Base-by-base conservation (phyloP, 768 basidiomycete genomes). In the Coprinopsis cinerea region DNA sequence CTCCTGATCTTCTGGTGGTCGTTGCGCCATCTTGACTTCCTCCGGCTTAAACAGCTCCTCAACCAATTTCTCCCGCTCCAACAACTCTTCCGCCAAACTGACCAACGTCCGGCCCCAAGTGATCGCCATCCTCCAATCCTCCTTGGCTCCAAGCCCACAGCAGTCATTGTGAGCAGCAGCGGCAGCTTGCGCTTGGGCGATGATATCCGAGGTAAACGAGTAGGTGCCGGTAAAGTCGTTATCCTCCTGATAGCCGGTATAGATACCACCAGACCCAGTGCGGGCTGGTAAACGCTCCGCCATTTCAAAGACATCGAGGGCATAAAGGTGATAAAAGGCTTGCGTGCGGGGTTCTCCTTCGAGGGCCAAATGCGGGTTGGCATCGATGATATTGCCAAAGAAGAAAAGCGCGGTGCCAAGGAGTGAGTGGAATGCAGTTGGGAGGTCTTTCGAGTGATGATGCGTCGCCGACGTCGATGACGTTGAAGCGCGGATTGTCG, bases 101-200 rank as follows among this genome's bases (percentile, higher is more conserved):
- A 85, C 76, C 46, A 85, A 70, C 4, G 80, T 78, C 55, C 83
- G 77, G 1, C 83, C 83, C 81, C 81, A 83, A 44, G 77, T 68
- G 55, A 84, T 69, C 14, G 81, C 77, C 75, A 85, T 78, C 25
- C 78, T 74, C 83, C 83, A 87, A 63, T 85, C 81, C 57, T 83
- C 79, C 5, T 69, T 51, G 43, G 30, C 24, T 13, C 42, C 42
- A 2, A 39, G 42, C 11, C 24, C 42, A 40, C 41, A 36, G 44
- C 43, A 45, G 14, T 46, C 50, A 30, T 45, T 4, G 11, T 43
- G 42, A 7, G 13, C 37, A 20, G 30, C 30, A 32, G 15, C 30
- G 9, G 30, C 30, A 10, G 37, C 37, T 17, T 7, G 10, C 24
- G 24, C 6, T 20, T 7, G 18, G 10, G 37, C 18, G 37, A 7